Evolutionary conservation across 129 eudicot genomes (phyloP).

Genomic region (Solidago caesia): DNA sequence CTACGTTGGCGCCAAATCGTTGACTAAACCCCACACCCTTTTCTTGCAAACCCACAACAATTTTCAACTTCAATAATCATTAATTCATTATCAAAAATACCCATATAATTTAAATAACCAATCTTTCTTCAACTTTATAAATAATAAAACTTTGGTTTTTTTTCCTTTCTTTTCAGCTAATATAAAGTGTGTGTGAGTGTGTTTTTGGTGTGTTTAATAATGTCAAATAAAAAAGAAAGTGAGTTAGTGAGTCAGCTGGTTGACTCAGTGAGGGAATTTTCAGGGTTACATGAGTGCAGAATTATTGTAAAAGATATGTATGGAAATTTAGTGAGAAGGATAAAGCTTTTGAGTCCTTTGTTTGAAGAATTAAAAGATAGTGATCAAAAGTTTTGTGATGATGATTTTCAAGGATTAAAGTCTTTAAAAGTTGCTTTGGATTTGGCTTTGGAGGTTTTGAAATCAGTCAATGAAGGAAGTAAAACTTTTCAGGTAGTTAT

Average conservation of each 20-base stretch:
- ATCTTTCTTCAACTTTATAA: too few relatives aligned
- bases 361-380: conserved; percentile 67
- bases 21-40: too few relatives aligned
- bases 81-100: too few relatives aligned
- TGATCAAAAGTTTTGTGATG: conserved; percentile 39
- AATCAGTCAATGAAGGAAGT: conserved; percentile 11
- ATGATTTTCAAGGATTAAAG: conserved; percentile 42
- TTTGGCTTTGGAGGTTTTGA: neutral
- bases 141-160: too few relatives aligned
- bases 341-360: conserved; percentile 79
- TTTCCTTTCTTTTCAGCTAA: too few relatives aligned
- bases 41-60: too few relatives aligned
- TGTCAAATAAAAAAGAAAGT: conserved; percentile 7
- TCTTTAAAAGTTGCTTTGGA: conserved; percentile 33
- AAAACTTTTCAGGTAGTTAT: conserved; percentile 8
- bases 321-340: conserved; percentile 62
- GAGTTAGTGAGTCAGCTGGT: conserved; percentile 47
- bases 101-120: too few relatives aligned
- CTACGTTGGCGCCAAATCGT: too few relatives aligned
- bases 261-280: conserved; percentile 44
- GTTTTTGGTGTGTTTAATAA: neutral
- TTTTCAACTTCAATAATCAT: too few relatives aligned
- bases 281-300: conserved; percentile 62
- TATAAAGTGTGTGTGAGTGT: too few relatives aligned
- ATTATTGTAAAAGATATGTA: conserved; percentile 54